Evolutionary conservation across 306 rosid species (phyloP).

Genomic region (Luffa acutangula): DNA sequence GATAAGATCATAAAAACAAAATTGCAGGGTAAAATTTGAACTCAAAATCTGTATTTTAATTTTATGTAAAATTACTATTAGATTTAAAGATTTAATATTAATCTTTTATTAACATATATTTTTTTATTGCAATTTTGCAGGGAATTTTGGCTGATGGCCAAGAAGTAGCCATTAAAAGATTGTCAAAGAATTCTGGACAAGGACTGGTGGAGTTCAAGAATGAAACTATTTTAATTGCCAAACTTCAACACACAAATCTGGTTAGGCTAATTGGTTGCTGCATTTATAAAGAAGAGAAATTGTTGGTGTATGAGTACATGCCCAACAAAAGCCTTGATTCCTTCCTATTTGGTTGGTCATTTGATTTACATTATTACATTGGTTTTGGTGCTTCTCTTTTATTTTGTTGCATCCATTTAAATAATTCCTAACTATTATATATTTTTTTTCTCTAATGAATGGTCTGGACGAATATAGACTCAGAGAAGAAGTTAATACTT

Average conservation of each 20-base stretch:
- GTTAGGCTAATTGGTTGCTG: conserved; percentile 32
- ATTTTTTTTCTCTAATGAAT: neutral
- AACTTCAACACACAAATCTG: conserved; percentile 32
- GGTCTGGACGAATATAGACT: neutral
- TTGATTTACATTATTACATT: neutral
- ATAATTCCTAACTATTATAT: too few relatives aligned
- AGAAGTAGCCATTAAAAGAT: conserved; percentile 35
- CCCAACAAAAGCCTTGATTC: conserved; percentile 11
- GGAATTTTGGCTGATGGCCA: conserved; percentile 19
- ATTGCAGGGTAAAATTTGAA: too few relatives aligned
- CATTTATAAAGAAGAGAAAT: conserved; percentile 22
- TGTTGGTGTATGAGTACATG: conserved; percentile 10
- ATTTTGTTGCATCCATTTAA: too few relatives aligned
- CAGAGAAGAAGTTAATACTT: conserved; percentile 2
- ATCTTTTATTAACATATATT: too few relatives aligned
- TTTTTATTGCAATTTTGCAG: neutral
- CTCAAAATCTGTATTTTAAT: too few relatives aligned
- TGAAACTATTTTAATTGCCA: conserved; percentile 27
- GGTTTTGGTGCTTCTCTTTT: neutral
- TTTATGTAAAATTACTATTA: too few relatives aligned
- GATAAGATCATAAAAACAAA: too few relatives aligned
- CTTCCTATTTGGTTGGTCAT: conserved; percentile 20
- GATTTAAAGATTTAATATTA: too few relatives aligned
- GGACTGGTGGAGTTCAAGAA: conserved; percentile 13
- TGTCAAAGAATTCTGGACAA: conserved; percentile 25